Evolutionary conservation across 2,329 filamentous ascomycete genomes (phyloP), one percentile per base, ranked within the genome.

Genomic region (Botrytis pseudocinerea): DNA sequence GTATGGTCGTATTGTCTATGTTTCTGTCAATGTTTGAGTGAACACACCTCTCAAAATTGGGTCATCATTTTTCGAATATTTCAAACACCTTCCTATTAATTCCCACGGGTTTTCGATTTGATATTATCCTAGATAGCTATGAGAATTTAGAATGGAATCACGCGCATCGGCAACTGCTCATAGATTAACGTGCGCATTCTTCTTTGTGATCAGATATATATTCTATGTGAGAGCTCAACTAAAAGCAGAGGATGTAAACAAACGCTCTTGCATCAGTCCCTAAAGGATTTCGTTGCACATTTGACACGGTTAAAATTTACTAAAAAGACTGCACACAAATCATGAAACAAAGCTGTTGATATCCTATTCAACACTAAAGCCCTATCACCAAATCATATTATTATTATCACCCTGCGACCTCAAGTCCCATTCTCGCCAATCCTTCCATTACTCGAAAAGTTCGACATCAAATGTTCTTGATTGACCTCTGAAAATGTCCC

Each of bases 1-100:
- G 22, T 18, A 38, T n/a, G 0, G 1, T 25, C 5, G 4, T 12
- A 18, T 16, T n/a, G 7, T 12, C 18, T 1, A 7, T 28, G 2
- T 28, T 54, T 54, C 8, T n/a, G 7, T 12, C 18, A 1, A 7
- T 54, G 6, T 18, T 54, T 54, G 14, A 6, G 51, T 28, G 22
- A 9, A 18, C 6, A 40, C n/a, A n/a, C 35, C 14, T 62, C 4
- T 38, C 4, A n/a, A 51, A 14, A 51, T 1, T 51, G 0, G 35
- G 8, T 16, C 60, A 8, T n/a, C 38, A 18, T 40, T 40, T 60
- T n/a, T n/a, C 20, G 22, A n/a, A n/a, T 1, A 12, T 18, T 62
- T 40, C 22, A n/a, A 40, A n/a, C 2, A 9, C 14, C 0, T 16
- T 25, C 1, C 7, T 9, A 7, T 16, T 2, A 28, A 25, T 4